Evolutionary conservation across 352 stramenopile species (phyloP).

Genomic region (Pseudoperonospora humuli): DNA sequence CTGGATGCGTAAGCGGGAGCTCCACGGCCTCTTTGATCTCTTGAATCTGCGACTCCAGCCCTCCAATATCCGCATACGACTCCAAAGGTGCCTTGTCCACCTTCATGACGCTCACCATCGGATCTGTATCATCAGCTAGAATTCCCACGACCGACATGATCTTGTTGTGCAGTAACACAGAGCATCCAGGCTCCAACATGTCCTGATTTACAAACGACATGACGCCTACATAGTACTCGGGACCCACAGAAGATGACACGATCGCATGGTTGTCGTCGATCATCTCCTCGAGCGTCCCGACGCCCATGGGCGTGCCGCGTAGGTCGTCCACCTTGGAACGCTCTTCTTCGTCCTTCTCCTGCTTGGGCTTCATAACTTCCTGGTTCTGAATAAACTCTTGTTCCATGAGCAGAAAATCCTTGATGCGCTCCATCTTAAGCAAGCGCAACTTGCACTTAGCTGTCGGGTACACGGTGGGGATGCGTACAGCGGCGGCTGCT

Average conservation of each 20-base stretch:
- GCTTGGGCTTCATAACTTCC: slow-evolving; percentile 99
- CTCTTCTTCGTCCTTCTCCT: slow-evolving; percentile 99
- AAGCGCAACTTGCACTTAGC: slow-evolving; percentile 99
- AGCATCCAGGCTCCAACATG: slow-evolving; percentile 97
- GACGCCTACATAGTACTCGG: slow-evolving; percentile 99
- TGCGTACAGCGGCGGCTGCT: slow-evolving; percentile 78
- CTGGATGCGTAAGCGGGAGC: slow-evolving; percentile 97
- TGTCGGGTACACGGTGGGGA: slow-evolving; percentile 91
- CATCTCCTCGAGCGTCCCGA: slow-evolving; percentile 99
- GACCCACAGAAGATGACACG: slow-evolving; percentile 95
- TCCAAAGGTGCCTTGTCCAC: slow-evolving; percentile 99
- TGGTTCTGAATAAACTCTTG: slow-evolving; percentile 99
- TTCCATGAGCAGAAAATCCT: slow-evolving; percentile 99
- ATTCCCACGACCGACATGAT: slow-evolving; percentile 99
- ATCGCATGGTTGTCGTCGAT: slow-evolving; percentile 99
- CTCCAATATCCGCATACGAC: slow-evolving; percentile 99
- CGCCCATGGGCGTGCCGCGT: slow-evolving; percentile 94
- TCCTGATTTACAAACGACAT: slow-evolving; percentile 99
- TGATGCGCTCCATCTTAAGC: slow-evolving; percentile 99
- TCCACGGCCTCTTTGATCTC: slow-evolving; percentile 94
- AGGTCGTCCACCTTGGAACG: slow-evolving; percentile 99
- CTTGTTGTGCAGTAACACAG: slow-evolving; percentile 99
- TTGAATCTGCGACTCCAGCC: slow-evolving; percentile 97
- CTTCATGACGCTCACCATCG: slow-evolving; percentile 99
- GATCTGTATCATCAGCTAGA: slow-evolving; percentile 97